phyloP scores from a whole-genome alignment of 257 asterid genomes.

The Striga asiatica region DNA sequence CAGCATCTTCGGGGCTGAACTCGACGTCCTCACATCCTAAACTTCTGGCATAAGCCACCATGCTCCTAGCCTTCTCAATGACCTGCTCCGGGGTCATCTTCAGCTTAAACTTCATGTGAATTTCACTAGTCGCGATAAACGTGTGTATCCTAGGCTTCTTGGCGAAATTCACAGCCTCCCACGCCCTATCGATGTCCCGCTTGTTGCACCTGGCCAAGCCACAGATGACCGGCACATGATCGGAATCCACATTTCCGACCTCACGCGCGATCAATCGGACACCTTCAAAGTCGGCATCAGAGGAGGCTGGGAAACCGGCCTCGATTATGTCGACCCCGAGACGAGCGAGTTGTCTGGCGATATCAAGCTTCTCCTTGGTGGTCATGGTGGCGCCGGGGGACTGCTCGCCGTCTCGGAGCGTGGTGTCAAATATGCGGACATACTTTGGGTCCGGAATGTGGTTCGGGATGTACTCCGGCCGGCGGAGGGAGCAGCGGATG shows the following conservation, averaged over 20 bases:
- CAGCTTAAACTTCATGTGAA: slow-evolving; percentile 83
- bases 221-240: slow-evolving; percentile 78
- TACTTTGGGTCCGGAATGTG: slow-evolving; percentile 77
- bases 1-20: slow-evolving; percentile 97
- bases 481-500: slow-evolving; percentile 44
- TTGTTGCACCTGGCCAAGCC: slow-evolving; percentile 89
- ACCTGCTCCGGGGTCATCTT: slow-evolving; percentile 71
- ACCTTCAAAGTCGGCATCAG: slow-evolving; percentile 83
- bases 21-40: slow-evolving; percentile 91
- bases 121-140: slow-evolving; percentile 92
- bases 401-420: slow-evolving; percentile 97
- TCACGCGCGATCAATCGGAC: slow-evolving; percentile 70
- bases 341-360: slow-evolving; percentile 75
- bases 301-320: slow-evolving; percentile 94
- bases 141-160: slow-evolving; percentile 88
- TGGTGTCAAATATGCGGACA: slow-evolving; percentile 85
- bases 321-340: slow-evolving; percentile 93
- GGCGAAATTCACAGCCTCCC: slow-evolving; percentile 92
- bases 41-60: slow-evolving; percentile 83
- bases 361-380: slow-evolving; percentile 74
- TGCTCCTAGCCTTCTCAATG: slow-evolving; percentile 72
- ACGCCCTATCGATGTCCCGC: slow-evolving; percentile 78
- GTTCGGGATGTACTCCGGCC: slow-evolving; percentile 63
- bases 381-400: slow-evolving; percentile 99
- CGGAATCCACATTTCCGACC: slow-evolving; percentile 43